Evolutionary conservation across 805 yeast species (phyloP), one percentile per base, ranked within the genome.

Genomic region (Candida awuae): DNA sequence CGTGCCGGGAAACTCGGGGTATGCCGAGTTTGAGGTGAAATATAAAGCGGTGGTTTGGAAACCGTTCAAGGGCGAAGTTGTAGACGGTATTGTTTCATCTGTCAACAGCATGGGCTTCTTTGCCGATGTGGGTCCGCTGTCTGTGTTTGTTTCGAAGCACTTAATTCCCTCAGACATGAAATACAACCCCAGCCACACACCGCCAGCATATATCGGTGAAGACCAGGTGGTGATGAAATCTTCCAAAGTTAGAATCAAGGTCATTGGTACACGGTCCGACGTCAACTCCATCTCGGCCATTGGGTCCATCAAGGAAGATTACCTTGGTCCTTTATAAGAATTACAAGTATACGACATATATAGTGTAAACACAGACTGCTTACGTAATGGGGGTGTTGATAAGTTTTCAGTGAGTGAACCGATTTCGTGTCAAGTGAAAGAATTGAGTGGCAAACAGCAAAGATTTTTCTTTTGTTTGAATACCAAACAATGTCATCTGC

Each of bases 21-120:
- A 87, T 53, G 97, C 98, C 0, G 97, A 87, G 62, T 92, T 92
- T 54, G 94, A 86, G 52, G 97, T 92, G 38, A 85, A 86, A 61
- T 92, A 92, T 60, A 70, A 95, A 51, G 98, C 98, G 0, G 88
- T 92, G 37, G 97, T 92, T 25, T 92, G 96, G 94, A 84, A 90
- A 55, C 98, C 98, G 4, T 92, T 92, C 66, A 92, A 92, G 64
- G 98, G 97, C 26, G 98, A 92, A 63, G 98, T 92, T 7, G 97
- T 92, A 19, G 98, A 92, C 61, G 98, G 94, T 6, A 79, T 90
- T 18, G 97, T 92, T 13, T 84, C 95, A 12, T 84, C 85, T 23
- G 97, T 94, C 35, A 86, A 83, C 61, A 86, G 77, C 55, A 83
- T 90, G 80, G 98, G 98, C 8, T 86, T 92, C 49, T 92, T 92